A percentile compares a stretch with the other conserved stretches of the same genome.
Conservation (phyloP, 2,329 filamentous ascomycete species). For the Hawksworthiomyces lignivorus region DNA sequence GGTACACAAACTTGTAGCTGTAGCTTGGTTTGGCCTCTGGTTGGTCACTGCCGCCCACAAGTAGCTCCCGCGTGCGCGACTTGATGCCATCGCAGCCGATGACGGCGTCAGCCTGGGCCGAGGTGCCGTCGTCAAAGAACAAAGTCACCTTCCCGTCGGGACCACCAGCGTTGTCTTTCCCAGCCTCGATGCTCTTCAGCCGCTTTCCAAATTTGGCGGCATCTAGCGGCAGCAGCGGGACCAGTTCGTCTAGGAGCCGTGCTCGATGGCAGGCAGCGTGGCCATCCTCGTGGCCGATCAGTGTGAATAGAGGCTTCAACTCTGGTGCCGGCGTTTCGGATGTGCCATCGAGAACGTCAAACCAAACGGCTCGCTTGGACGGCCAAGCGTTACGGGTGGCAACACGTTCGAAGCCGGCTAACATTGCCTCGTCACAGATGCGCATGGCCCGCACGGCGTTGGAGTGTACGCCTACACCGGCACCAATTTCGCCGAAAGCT, state of each 20-base stretch:
- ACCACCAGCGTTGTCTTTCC: slow-evolving; percentile 9
- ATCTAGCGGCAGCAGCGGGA: slow-evolving; percentile 16
- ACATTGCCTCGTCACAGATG: slow-evolving; percentile 21
- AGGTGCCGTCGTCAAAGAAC: slow-evolving; percentile 20
- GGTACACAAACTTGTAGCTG: slow-evolving; percentile 50
- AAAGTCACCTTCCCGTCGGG: slow-evolving; percentile 13
- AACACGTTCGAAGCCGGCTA: slow-evolving; percentile 21
- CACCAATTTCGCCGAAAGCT: slow-evolving; percentile 28
- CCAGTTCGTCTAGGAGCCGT: slow-evolving; percentile 20
- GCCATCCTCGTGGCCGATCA: slow-evolving; percentile 13
- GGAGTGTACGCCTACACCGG: slow-evolving; percentile 28
- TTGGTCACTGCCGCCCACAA: slow-evolving; percentile 39
- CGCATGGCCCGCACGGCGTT: slow-evolving; percentile 26
- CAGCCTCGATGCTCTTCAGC: slow-evolving; percentile 20
- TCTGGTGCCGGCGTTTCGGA: slow-evolving; percentile 6
- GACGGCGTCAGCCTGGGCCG: slow-evolving; percentile 25
- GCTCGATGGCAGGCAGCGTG: slow-evolving; percentile 19
- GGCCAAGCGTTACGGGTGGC: slow-evolving; percentile 19
- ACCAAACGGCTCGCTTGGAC: slow-evolving; percentile 18
- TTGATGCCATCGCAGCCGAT: slow-evolving; percentile 57
- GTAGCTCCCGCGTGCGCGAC: slow-evolving; percentile 40
- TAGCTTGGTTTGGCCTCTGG: slow-evolving; percentile 37
- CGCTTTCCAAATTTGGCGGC: slow-evolving; percentile 21
- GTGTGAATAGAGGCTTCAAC: slow-evolving; percentile 15
- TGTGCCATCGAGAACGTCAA: slow-evolving; percentile 20